Percentiles rank a stretch among this genome's conserved stretches.
Evolutionary conservation across 2,329 filamentous ascomycete genomes (phyloP).

Genomic region (Claviceps humidiphila): DNA sequence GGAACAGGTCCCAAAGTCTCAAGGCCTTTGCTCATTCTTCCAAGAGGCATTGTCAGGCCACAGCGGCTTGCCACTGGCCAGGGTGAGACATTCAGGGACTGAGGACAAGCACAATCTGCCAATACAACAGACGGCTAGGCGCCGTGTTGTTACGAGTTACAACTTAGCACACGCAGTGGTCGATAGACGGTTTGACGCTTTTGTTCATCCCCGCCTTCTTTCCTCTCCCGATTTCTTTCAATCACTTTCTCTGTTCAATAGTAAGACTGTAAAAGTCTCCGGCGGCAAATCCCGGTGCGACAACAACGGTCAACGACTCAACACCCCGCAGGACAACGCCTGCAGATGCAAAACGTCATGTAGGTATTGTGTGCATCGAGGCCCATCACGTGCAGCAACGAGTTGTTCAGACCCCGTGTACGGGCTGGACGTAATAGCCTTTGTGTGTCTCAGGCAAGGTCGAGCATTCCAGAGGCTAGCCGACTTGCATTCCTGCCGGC

Average conservation of each 20-base stretch:
- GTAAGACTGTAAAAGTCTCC: neutral
- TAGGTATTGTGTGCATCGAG: slow-evolving; percentile 5
- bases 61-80: slow-evolving; percentile 1
- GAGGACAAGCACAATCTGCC: slow-evolving; percentile 1
- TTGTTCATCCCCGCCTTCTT: neutral
- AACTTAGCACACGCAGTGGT: neutral
- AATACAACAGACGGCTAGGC: neutral
- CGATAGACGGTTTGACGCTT: neutral
- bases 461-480: slow-evolving; percentile 20
- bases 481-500: slow-evolving; percentile 16
- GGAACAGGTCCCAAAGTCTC: neutral
- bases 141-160: neutral
- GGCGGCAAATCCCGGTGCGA: slow-evolving; percentile 4
- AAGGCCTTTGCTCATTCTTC: slow-evolving; percentile 4
- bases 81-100: slow-evolving; percentile 10
- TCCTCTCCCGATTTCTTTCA: neutral
- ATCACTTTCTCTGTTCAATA: no score
- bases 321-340: slow-evolving; percentile 5
- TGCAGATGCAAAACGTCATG: slow-evolving; percentile 8
- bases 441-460: slow-evolving; percentile 24
- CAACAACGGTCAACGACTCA: neutral
- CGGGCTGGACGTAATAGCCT: slow-evolving; percentile 15
- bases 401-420: slow-evolving; percentile 4
- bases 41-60: slow-evolving; percentile 7
- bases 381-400: slow-evolving; percentile 14